Evolutionary conservation across 768 basidiomycete genomes (phyloP).

Genomic region (Podaxis sp.): DNA sequence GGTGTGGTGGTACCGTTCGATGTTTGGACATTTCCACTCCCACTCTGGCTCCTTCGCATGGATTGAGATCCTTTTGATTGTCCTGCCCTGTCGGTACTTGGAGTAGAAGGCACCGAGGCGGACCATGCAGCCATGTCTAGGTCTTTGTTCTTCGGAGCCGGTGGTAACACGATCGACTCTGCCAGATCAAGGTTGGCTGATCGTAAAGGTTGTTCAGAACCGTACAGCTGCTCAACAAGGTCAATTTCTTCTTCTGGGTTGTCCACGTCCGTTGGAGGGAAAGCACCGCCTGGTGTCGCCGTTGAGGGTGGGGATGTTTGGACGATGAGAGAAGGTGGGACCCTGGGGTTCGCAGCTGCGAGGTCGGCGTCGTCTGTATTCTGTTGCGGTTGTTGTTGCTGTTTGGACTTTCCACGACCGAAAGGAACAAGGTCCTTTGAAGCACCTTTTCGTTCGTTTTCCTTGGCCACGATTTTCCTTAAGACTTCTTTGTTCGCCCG

Average conservation of each 20-base stretch:
- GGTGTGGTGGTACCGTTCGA: neutral
- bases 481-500: slow-evolving; percentile 84
- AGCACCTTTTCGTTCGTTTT: slow-evolving; percentile 55
- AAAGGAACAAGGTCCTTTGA: slow-evolving; percentile 56
- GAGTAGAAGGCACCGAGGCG: slow-evolving; percentile 44
- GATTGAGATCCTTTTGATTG: neutral
- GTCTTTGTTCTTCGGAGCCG: slow-evolving; percentile 83
- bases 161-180: slow-evolving; percentile 81
- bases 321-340: neutral
- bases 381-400: slow-evolving; percentile 21
- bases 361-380: slow-evolving; percentile 29
- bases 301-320: slow-evolving; percentile 14
- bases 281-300: slow-evolving; percentile 20
- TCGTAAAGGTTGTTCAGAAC: slow-evolving; percentile 69
- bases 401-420: slow-evolving; percentile 20
- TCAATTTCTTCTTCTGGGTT: slow-evolving; percentile 79
- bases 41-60: neutral
- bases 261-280: slow-evolving; percentile 35
- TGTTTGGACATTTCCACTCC: neutral
- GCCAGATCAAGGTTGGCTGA: slow-evolving; percentile 74
- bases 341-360: neutral
- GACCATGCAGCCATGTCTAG: slow-evolving; percentile 81
- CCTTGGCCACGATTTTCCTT: slow-evolving; percentile 70
- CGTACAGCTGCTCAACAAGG: slow-evolving; percentile 94
- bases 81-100: slow-evolving; percentile 20